Base-by-base conservation (phyloP, 352 stramenopile species). In the Phytopythium ostracodes region DNA sequence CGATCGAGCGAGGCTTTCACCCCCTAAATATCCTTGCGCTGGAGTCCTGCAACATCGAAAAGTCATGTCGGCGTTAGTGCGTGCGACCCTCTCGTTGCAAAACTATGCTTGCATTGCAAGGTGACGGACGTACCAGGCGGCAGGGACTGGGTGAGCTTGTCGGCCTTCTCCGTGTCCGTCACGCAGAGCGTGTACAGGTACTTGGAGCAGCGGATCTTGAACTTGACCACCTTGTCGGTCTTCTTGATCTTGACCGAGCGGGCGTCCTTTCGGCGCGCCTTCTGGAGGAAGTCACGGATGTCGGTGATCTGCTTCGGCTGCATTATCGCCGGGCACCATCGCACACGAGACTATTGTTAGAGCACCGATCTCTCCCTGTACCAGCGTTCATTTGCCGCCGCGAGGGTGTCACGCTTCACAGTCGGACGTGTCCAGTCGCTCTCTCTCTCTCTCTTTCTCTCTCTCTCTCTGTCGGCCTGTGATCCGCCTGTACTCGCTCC, bases 211-310 rank as follows among this genome's bases (percentile, higher is more conserved):
- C 98, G 95, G 79, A 99, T 99, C 92, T 99, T 99, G 91, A 99
- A 99, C 92, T 99, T 99, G 77, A 97, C 98, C 62, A 98, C 89
- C 77, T 93, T 81, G 70, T 90, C 83, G 67, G 89, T 91, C 94
- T 99, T 99, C 84, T 98, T 98, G 77, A 99, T 99, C 87, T 99
- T 99, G 51, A 99, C 97, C 66, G 98, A 97, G 71, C 97, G 97
- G 70, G 98, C 98, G 90, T 98, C 94, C 81, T 97, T 97, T 88
- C 96, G 82, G 75, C 96, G 94, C 62, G 97, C 97, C 88, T 98
- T 99, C 84, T 98, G 96, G 72, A 99, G 89, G 83, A 99, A 99
- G 83, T 99, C 97, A 72, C 96, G 92, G 78, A 99, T 99, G 80
- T 99, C 97, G 71, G 91, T 98, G 89, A 99, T 99, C 87, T 98